A percentile compares a stretch with the other conserved stretches of the same genome.
phyloP scores from a whole-genome alignment of 345 rosid species.

The Salix udensis region DNA sequence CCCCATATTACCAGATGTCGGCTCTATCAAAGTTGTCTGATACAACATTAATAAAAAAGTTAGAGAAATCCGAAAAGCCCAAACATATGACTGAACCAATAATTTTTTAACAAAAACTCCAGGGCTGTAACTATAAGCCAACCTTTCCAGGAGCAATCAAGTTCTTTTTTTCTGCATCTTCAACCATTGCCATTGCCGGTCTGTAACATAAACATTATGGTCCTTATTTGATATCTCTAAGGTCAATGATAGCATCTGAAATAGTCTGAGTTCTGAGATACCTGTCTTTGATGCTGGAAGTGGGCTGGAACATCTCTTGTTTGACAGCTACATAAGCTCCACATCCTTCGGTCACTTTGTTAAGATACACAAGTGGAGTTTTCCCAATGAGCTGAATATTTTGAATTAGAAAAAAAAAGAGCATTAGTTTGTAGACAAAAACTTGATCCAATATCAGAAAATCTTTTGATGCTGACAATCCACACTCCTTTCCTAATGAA shows the following conservation, averaged over 20 bases:
- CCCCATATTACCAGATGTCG: constrained; percentile 97
- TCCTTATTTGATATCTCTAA: neutral
- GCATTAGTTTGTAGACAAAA: neutral
- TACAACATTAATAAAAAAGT: neutral
- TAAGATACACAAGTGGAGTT: constrained; percentile 80
- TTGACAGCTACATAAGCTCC: constrained; percentile 84
- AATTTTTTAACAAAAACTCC: neutral
- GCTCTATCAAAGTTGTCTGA: constrained; percentile 87
- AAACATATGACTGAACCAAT: neutral
- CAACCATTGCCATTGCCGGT: constrained; percentile 83
- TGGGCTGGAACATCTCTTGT: constrained; percentile 95
- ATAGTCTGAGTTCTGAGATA: neutral
- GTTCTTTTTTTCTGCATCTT: constrained; percentile 71
- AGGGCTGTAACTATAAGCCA: constrained; percentile 4
- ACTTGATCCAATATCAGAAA: constrained; percentile 1
- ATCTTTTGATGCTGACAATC: neutral
- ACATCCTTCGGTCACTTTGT: constrained; percentile 82
- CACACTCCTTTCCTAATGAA: neutral
- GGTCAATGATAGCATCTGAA: neutral
- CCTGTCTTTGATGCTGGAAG: constrained; percentile 96
- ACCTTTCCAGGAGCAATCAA: constrained; percentile 82
- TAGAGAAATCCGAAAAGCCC: neutral
- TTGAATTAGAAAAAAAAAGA: neutral
- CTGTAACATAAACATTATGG: constrained; percentile 28
- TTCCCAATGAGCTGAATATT: constrained; percentile 64